Percentiles rank a stretch among this genome's conserved stretches.
phyloP scores from a whole-genome alignment of 352 stramenopile genomes.

The Phytophthora citricola region DNA sequence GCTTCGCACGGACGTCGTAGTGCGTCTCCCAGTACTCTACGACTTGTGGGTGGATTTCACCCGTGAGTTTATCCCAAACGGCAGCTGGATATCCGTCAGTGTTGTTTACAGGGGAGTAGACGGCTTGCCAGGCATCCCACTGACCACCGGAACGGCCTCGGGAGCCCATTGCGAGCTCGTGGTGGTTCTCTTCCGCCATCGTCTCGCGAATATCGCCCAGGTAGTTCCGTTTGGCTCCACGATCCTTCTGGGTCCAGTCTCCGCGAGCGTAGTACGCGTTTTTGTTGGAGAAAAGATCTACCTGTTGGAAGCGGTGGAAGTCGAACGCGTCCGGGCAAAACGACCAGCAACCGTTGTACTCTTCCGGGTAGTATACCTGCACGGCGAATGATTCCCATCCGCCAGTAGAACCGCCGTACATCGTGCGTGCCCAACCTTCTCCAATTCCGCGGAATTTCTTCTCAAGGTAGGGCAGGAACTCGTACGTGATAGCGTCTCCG shows the following conservation, averaged over 20 bases:
- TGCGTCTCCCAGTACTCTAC: constrained; percentile 75
- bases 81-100: constrained; percentile 62
- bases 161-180: constrained; percentile 68
- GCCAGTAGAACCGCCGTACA: constrained; percentile 80
- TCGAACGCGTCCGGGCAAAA: constrained; percentile 82
- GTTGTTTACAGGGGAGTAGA: constrained; percentile 71
- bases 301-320: constrained; percentile 79
- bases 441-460: constrained; percentile 67
- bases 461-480: constrained; percentile 77
- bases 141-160: constrained; percentile 72
- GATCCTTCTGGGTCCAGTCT: constrained; percentile 80
- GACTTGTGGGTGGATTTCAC: constrained; percentile 61
- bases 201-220: constrained; percentile 71
- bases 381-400: constrained; percentile 79
- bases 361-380: constrained; percentile 78
- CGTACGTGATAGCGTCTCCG: constrained; percentile 77
- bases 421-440: constrained; percentile 69
- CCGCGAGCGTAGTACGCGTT: constrained; percentile 75
- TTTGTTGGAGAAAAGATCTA: constrained; percentile 63
- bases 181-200: constrained; percentile 82
- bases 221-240: constrained; percentile 66
- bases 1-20: constrained; percentile 71
- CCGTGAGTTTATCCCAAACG: constrained; percentile 76
- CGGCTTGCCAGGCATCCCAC: constrained; percentile 80
- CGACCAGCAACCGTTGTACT: constrained; percentile 86